A percentile compares a stretch with the other conserved stretches of the same genome.
Conservation (phyloP, 768 basidiomycete genomes). For the Auricularia sp. region DNA sequence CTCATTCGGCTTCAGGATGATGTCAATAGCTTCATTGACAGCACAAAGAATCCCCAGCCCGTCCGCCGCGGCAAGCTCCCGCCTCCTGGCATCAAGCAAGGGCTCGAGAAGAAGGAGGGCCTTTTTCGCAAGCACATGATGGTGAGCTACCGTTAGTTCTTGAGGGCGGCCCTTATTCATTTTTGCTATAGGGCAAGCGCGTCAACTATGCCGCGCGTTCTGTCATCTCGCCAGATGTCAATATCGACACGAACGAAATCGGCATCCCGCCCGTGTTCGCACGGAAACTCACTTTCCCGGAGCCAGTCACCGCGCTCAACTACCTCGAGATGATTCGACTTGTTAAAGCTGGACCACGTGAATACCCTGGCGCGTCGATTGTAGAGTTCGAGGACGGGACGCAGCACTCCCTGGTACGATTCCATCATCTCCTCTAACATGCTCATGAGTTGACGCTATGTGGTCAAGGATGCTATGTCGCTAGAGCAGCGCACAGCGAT, state of each 20-base stretch:
- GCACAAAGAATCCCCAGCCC: constrained; percentile 85
- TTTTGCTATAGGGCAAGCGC: constrained; percentile 72
- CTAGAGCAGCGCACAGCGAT: constrained; percentile 88
- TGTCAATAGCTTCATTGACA: constrained; percentile 96
- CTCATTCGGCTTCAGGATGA: constrained; percentile 86
- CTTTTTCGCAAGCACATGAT: constrained; percentile 99
- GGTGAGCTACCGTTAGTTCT: constrained; percentile 33
- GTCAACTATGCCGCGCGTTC: constrained; percentile 99
- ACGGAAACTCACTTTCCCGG: constrained; percentile 91
- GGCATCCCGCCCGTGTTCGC: constrained; percentile 97
- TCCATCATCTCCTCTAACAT: too few relatives aligned
- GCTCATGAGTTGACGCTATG: background rate
- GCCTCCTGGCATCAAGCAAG: constrained; percentile 90
- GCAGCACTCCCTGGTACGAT: constrained; percentile 65
- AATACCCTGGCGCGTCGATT: constrained; percentile 86
- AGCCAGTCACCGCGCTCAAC: constrained; percentile 89
- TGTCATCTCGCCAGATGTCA: constrained; percentile 99
- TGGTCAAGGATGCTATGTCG: constrained; percentile 67
- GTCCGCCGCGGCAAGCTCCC: constrained; percentile 81
- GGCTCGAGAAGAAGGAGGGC: constrained; percentile 97
- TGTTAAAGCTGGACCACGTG: constrained; percentile 83
- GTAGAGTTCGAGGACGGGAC: constrained; percentile 94
- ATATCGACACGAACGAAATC: constrained; percentile 98
- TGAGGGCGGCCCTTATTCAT: too few relatives aligned
- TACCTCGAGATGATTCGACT: constrained; percentile 78